Conservation (phyloP, 1,139 yeast genomes). For the Protomyces lactucae-debilis region DNA sequence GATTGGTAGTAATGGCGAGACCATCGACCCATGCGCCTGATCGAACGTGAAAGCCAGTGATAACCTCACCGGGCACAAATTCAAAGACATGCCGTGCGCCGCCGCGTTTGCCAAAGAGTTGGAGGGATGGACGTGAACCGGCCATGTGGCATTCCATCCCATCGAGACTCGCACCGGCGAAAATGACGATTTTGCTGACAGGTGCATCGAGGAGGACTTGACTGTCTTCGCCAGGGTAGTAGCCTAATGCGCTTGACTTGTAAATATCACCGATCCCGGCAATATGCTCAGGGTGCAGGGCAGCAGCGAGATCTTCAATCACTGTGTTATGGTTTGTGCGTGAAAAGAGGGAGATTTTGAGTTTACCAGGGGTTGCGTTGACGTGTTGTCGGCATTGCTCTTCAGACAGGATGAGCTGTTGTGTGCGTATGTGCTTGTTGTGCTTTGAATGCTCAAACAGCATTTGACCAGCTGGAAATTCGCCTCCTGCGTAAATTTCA, state of each 20-base stretch:
- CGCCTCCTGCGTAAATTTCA: slow-evolving; percentile 53
- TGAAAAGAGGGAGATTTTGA: not conserved
- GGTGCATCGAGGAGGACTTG: slow-evolving; percentile 33
- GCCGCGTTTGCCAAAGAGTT: slow-evolving; percentile 61
- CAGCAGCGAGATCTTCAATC: slow-evolving; percentile 37
- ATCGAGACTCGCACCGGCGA: slow-evolving; percentile 71
- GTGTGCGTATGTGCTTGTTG: not conserved
- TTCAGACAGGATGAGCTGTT: not conserved
- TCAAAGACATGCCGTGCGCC: slow-evolving; percentile 54
- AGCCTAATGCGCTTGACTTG: slow-evolving; percentile 3
- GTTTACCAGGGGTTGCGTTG: not conserved
- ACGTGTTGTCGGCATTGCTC: slow-evolving; percentile 30
- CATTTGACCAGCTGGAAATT: slow-evolving; percentile 59
- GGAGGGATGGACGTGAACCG: slow-evolving; percentile 33
- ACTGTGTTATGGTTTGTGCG: slow-evolving; percentile 29
- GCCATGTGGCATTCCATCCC: slow-evolving; percentile 43
- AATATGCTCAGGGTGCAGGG: slow-evolving; percentile 26
- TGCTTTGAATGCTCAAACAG: slow-evolving; percentile 59
- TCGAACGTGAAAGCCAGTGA: slow-evolving; percentile 59
- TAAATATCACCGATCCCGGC: not conserved
- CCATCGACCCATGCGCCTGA: slow-evolving; percentile 91
- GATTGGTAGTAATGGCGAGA: slow-evolving; percentile 57
- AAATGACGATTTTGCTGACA: slow-evolving; percentile 53
- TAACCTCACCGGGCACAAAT: slow-evolving; percentile 53
- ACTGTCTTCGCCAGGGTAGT: not conserved